phyloP scores from a whole-genome alignment of 2,329 filamentous ascomycete genomes.

The Pestalotiopsis sp. region DNA sequence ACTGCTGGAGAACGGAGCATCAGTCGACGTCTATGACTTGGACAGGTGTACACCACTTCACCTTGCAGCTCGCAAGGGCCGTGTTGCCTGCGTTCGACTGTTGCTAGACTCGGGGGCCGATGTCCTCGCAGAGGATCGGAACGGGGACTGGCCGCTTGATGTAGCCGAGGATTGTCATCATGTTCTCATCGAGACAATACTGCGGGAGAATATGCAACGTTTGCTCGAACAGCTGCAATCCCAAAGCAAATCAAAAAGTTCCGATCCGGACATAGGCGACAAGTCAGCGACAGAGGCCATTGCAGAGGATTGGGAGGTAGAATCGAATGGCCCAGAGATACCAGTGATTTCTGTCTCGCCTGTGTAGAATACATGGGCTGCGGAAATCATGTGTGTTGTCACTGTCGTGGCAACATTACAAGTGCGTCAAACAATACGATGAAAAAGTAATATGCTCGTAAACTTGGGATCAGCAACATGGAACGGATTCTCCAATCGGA shows the following conservation, averaged over 20 bases:
- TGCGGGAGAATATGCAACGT: not conserved
- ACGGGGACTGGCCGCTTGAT: not conserved
- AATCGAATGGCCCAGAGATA: no score
- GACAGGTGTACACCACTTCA: not conserved
- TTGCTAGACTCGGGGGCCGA: not conserved
- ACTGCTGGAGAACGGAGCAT: not conserved
- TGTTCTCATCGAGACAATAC: not conserved
- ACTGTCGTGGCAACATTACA: no score
- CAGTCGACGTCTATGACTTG: not conserved
- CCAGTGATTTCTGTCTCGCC: no score
- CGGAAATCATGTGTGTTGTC: no score
- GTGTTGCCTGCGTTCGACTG: not conserved
- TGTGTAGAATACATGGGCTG: no score
- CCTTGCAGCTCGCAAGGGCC: not conserved
- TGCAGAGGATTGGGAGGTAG: no score
- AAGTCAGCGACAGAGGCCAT: no score
- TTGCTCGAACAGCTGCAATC: not conserved
- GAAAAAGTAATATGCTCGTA: no score
- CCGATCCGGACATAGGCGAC: no score
- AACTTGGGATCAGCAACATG: no score
- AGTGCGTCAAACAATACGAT: no score
- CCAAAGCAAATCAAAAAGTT: not conserved
- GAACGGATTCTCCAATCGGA: no score
- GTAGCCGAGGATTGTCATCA: not conserved
- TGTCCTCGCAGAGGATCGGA: not conserved